Conservation (phyloP, 2,329 filamentous ascomycete genomes). For the Pyricularia pennisetigena region DNA sequence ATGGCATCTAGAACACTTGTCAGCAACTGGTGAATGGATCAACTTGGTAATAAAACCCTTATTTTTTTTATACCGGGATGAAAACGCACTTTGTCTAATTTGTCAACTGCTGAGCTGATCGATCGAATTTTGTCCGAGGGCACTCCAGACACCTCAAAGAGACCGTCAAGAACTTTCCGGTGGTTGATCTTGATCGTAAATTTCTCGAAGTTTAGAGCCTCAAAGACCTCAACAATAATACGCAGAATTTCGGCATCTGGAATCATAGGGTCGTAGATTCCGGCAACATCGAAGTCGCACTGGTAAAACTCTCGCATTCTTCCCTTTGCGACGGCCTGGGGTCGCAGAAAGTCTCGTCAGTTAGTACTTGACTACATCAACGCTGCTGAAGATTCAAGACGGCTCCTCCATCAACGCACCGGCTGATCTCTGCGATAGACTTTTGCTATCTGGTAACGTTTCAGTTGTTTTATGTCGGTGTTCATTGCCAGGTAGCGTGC, state of each 20-base stretch:
- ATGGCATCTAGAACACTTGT: slow-evolving; percentile 40
- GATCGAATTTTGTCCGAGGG: slow-evolving; percentile 77
- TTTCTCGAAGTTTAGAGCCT: slow-evolving; percentile 62
- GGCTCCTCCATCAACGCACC: neutral
- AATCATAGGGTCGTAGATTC: slow-evolving; percentile 79
- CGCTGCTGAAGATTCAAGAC: neutral
- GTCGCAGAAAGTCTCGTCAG: neutral
- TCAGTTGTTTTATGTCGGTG: slow-evolving; percentile 69
- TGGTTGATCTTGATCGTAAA: slow-evolving; percentile 94
- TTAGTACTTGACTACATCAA: neutral
- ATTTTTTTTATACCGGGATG: neutral
- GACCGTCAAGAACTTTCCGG: slow-evolving; percentile 84
- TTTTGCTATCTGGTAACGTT: slow-evolving; percentile 92
- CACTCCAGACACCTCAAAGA: slow-evolving; percentile 87
- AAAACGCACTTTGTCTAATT: slow-evolving; percentile 64
- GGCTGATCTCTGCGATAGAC: slow-evolving; percentile 48
- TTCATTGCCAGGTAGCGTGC: slow-evolving; percentile 93
- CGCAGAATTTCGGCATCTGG: slow-evolving; percentile 84
- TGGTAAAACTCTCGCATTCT: slow-evolving; percentile 96
- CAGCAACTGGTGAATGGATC: neutral
- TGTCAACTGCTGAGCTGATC: slow-evolving; percentile 90
- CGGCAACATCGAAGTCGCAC: slow-evolving; percentile 94
- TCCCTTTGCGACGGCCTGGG: slow-evolving; percentile 69
- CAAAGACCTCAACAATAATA: slow-evolving; percentile 78
- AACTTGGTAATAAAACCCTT: neutral